These are phyloP conservation scores for Angophora floribunda DNA, from an alignment of 345 rosid genomes.

Conservation along the genomic window DNA sequence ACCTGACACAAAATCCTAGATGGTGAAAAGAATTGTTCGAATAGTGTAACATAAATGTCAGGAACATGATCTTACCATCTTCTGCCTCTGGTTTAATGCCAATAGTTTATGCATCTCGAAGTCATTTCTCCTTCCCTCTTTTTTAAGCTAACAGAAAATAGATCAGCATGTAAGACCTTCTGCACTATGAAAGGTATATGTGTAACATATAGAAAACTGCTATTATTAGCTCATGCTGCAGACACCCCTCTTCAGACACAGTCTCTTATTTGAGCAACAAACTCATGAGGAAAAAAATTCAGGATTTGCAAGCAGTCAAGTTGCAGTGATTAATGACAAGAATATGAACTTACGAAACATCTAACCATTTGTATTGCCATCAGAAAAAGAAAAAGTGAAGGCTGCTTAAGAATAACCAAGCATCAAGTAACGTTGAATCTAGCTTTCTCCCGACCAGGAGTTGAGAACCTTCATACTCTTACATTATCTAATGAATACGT, in stretches of 20 bases:
- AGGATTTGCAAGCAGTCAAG: background rate
- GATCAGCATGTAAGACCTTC: background rate
- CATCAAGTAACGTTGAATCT: background rate
- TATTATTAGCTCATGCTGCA: background rate
- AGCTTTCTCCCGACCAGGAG: background rate
- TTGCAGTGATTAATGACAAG: background rate
- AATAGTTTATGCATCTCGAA: conserved; percentile 48
- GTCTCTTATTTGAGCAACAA: background rate
- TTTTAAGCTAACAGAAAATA: conserved; percentile 51
- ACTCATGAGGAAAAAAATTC: background rate
- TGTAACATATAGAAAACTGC: background rate
- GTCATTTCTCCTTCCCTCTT: conserved; percentile 58
- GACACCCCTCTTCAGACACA: background rate
- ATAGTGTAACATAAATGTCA: background rate
- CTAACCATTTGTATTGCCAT: background rate
- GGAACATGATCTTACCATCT: conserved; percentile 32
- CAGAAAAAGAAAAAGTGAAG: background rate
- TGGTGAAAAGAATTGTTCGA: background rate
- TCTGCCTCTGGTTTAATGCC: conserved; percentile 62
- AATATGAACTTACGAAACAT: background rate
- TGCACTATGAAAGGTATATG: background rate
- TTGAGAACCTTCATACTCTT: background rate
- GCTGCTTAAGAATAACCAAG: background rate
- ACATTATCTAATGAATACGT: background rate
- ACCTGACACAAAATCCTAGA: conserved; percentile 31